A percentile compares a stretch with the other conserved stretches of the same genome.
These are phyloP conservation scores for Blastobotrys mokoenaii DNA, from an alignment of 805 yeast species.

Conservation along the genomic window DNA sequence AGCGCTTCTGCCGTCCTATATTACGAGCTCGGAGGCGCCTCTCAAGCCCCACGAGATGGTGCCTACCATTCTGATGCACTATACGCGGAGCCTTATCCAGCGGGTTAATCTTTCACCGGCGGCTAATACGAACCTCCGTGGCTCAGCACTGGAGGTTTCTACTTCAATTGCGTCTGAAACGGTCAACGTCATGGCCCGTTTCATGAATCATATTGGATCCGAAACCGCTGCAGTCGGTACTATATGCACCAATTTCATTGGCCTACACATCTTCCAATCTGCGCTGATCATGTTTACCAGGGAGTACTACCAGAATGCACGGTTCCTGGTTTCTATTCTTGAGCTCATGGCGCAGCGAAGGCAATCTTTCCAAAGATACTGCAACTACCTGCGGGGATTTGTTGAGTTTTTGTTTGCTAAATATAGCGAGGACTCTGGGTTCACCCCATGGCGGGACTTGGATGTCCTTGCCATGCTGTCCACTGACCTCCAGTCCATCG, in stretches of 20 bases:
- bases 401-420: constrained; percentile 4
- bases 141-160: background rate
- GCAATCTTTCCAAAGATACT: constrained; percentile 4
- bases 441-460: constrained; percentile 8
- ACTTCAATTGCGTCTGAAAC: background rate
- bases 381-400: constrained; percentile 11
- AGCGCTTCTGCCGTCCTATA: background rate
- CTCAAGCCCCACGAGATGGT: background rate
- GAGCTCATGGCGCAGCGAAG: constrained; percentile 4
- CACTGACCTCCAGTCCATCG: constrained; percentile 10
- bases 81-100: background rate
- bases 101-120: constrained; percentile 10
- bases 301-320: constrained; percentile 10
- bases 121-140: constrained; percentile 9
- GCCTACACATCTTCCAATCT: constrained; percentile 8
- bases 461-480: constrained; percentile 14
- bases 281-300: constrained; percentile 9
- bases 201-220: background rate
- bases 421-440: background rate
- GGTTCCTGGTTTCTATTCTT: constrained; percentile 7
- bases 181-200: background rate
- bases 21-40: background rate
- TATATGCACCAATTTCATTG: constrained; percentile 3
- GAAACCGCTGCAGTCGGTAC: background rate
- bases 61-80: background rate